A percentile compares a stretch with the other conserved stretches of the same genome.
phyloP scores from a whole-genome alignment of 1,284 basidiomycete species.

The Ustilago cynodontis region DNA sequence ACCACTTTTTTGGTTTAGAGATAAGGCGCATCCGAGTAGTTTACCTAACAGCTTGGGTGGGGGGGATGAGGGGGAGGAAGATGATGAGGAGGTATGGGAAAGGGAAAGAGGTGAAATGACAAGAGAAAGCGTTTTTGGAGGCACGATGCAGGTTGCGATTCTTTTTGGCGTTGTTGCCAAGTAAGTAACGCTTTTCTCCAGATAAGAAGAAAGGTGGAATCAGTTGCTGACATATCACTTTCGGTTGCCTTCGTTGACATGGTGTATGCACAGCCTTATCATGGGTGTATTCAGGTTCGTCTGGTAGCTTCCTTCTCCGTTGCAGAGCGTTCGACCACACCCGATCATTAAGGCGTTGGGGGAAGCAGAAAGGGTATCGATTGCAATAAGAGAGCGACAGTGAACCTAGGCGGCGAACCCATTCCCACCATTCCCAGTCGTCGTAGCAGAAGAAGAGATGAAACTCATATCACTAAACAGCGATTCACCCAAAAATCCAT shows the following conservation, averaged over 20 bases:
- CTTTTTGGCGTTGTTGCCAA: conserved; percentile 41
- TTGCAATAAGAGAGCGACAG: background rate
- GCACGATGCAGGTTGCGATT: conserved; percentile 46
- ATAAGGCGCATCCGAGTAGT: conserved; percentile 26
- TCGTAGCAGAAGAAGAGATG: conserved; percentile 28
- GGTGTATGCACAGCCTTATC: conserved; percentile 9
- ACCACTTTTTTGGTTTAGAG: conserved; percentile 43
- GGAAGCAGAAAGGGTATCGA: background rate
- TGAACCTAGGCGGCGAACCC: background rate
- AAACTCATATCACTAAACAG: conserved; percentile 56
- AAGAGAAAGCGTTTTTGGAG: conserved; percentile 28
- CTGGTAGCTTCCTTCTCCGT: conserved; percentile 21
- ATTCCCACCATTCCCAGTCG: background rate
- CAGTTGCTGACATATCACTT: background rate
- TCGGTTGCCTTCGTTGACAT: background rate
- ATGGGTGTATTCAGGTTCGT: conserved; percentile 45
- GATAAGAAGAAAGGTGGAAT: background rate
- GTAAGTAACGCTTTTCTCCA: conserved; percentile 12
- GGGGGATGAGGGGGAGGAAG: background rate
- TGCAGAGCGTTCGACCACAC: background rate
- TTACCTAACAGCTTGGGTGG: background rate
- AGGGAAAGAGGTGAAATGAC: conserved; percentile 8
- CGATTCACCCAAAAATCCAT: conserved; percentile 44
- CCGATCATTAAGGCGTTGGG: background rate
- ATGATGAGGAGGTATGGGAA: conserved; percentile 31